Evolutionary conservation across 2,329 filamentous ascomycete species (phyloP), one percentile per base, ranked within the genome.

Genomic region (Scedosporium minutisporum): DNA sequence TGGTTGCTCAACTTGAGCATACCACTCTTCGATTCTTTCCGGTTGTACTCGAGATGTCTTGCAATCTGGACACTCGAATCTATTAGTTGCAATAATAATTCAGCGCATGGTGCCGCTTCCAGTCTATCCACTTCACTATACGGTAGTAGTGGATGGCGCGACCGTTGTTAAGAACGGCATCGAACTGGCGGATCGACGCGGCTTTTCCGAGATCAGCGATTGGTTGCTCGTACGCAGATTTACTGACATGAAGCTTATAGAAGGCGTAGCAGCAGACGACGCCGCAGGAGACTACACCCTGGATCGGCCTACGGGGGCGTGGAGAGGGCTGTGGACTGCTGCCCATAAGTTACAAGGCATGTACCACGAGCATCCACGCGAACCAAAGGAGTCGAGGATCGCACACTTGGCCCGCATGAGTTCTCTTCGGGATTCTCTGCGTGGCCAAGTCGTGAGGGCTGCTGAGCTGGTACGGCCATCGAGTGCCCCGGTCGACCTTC

Each of bases 141-240:
- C 25, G 29, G 9, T 14, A 1, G 53, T 44, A 25, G 14, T 12
- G 4, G 16, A 3, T 27, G 58, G 57, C 0, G 12, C 55, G 4
- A 51, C 23, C 3, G 25, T 57, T 3, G 59, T 61, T 14, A 12
- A 58, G 18, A 65, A 60, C 3, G 66, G 63, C 27, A n/a, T 67
- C 21, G 63, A n/a, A 6, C 29, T 10, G 1, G 66, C 66, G 14
- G 29, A 12, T 4, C 9, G 14, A 42, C 21, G 6, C 3, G 12
- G 21, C 33, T 65, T 64, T 25, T 60, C 65, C 1, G 18, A 61
- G n/a, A 62, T 67, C 23, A 23, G 58, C 57, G 51, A 46, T 1
- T 68, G 67, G 66, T 57, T 68, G 6, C 64, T 67, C 7, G 64
- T 67, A 33, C 60, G 29, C 10, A 63, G 62, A 9, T 46, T 62